These are phyloP conservation scores for Aspergillus quadrilineatus DNA, from an alignment of 2,329 filamentous ascomycete genomes.

Conservation along the genomic window DNA sequence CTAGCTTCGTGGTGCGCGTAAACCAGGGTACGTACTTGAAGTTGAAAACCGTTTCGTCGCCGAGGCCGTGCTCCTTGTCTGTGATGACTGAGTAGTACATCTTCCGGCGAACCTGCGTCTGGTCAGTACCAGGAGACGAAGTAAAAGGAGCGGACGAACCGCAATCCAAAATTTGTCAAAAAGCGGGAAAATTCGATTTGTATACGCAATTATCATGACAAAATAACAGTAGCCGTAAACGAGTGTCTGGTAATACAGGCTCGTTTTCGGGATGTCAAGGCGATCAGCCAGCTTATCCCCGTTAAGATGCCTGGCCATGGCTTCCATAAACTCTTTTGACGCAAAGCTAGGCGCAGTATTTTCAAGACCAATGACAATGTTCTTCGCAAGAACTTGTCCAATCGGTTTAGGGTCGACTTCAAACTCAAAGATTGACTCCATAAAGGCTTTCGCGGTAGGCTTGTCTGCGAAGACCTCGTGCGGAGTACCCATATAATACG, in stretches of 20 bases:
- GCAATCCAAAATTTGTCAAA: conserved; percentile 56
- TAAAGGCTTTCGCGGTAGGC: conserved; percentile 57
- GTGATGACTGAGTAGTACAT: conserved; percentile 62
- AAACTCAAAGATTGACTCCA: conserved; percentile 66
- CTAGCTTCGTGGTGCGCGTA: conserved; percentile 28
- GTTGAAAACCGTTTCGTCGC: conserved; percentile 63
- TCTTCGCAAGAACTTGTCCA: conserved; percentile 67
- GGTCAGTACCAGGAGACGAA: neutral
- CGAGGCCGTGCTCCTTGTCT: conserved; percentile 64
- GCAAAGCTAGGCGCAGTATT: conserved; percentile 65
- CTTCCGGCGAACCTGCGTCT: conserved; percentile 42
- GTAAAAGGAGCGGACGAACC: conserved; percentile 28
- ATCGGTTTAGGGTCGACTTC: conserved; percentile 66
- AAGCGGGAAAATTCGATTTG: conserved; percentile 49
- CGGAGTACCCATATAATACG: conserved; percentile 68
- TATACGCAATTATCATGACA: conserved; percentile 54
- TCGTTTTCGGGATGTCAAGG: conserved; percentile 59
- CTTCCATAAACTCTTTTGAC: conserved; percentile 65
- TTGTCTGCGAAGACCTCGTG: conserved; percentile 60
- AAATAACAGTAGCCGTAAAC: conserved; percentile 67
- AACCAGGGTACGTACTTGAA: conserved; percentile 59
- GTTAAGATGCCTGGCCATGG: conserved; percentile 68
- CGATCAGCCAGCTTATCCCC: conserved; percentile 61
- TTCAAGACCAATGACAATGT: conserved; percentile 70
- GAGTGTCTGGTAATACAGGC: conserved; percentile 58